phyloP scores from a whole-genome alignment of 1,139 yeast species.

The Blastobotrys ciferrii region DNA sequence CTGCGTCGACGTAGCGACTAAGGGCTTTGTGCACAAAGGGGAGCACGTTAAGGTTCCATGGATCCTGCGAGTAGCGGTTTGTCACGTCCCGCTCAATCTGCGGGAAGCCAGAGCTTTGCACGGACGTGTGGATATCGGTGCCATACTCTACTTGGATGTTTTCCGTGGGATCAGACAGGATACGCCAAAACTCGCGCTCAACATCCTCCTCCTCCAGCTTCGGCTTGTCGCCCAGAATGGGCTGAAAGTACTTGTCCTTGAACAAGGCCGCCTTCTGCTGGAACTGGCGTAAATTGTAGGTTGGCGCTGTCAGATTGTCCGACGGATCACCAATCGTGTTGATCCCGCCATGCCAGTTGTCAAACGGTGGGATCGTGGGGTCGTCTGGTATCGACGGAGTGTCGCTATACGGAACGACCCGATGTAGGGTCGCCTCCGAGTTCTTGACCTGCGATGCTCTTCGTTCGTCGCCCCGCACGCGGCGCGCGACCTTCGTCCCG shows the following conservation, averaged over 20 bases:
- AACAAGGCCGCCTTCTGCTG: conserved; percentile 55
- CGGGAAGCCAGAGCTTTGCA: conserved; percentile 53
- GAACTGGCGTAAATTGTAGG: conserved; percentile 62
- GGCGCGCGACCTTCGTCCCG: conserved; percentile 15
- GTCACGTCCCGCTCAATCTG: conserved; percentile 34
- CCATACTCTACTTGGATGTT: conserved; percentile 51
- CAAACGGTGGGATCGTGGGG: conserved; percentile 24
- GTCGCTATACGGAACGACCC: conserved; percentile 20
- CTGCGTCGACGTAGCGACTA: conserved; percentile 42
- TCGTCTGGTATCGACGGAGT: conserved; percentile 23
- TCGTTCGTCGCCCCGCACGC: not conserved
- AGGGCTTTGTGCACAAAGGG: conserved; percentile 57
- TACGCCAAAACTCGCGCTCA: conserved; percentile 39
- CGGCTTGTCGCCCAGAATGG: conserved; percentile 11
- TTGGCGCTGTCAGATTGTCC: conserved; percentile 62
- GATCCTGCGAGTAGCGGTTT: conserved; percentile 34
- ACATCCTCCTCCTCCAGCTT: conserved; percentile 27
- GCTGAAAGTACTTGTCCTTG: conserved; percentile 36
- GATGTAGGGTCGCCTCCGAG: conserved; percentile 17
- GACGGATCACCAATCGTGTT: conserved; percentile 17
- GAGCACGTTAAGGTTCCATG: conserved; percentile 70
- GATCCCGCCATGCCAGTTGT: conserved; percentile 25
- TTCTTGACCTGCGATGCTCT: conserved; percentile 19
- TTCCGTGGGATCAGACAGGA: conserved; percentile 38
- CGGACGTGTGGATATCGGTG: conserved; percentile 41